Conservation (phyloP, 129 eudicot genomes). For the Tanacetum coccineum region DNA sequence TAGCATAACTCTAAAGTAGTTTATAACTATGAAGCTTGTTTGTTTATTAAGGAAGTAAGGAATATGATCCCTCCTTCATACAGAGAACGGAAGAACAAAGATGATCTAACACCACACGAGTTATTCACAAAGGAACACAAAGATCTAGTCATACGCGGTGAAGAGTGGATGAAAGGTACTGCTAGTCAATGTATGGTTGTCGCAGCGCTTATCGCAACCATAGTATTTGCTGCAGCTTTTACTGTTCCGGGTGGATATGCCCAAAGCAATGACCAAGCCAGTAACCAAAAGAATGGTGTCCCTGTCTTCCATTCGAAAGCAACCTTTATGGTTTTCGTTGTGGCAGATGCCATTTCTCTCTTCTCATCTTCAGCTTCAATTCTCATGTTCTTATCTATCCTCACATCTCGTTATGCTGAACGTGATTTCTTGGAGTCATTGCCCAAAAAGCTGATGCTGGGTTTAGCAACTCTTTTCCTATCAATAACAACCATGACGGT, state of each 20-base stretch:
- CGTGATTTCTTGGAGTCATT: constrained; percentile 20
- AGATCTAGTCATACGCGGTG: constrained; percentile 28
- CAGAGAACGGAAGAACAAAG: constrained; percentile 23
- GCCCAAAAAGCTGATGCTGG: constrained; percentile 17
- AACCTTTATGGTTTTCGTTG: constrained; percentile 7
- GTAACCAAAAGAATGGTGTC: constrained; percentile 1
- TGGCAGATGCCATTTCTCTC: constrained; percentile 25
- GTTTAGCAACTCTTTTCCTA: constrained; percentile 17
- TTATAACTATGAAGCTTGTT: not conserved
- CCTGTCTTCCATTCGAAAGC: not conserved
- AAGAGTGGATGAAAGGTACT: constrained; percentile 41
- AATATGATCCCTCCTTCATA: constrained; percentile 22
- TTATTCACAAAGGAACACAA: constrained; percentile 37
- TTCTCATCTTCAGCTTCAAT: constrained; percentile 18
- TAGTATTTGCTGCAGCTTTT: constrained; percentile 34
- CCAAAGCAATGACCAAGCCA: too few species aligned
- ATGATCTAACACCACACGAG: constrained; percentile 30
- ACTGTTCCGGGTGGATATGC: constrained; percentile 34
- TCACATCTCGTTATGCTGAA: constrained; percentile 27
- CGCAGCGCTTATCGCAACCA: constrained; percentile 30
- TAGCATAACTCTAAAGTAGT: not conserved
- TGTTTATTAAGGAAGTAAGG: constrained; percentile 30
- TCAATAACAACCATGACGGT: constrained; percentile 22
- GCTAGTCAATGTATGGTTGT: constrained; percentile 34
- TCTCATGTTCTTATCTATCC: constrained; percentile 26